A percentile compares a stretch with the other conserved stretches of the same genome.
Evolutionary conservation across 257 asterid species (phyloP).

Genomic region (Nicotiana attenuata): DNA sequence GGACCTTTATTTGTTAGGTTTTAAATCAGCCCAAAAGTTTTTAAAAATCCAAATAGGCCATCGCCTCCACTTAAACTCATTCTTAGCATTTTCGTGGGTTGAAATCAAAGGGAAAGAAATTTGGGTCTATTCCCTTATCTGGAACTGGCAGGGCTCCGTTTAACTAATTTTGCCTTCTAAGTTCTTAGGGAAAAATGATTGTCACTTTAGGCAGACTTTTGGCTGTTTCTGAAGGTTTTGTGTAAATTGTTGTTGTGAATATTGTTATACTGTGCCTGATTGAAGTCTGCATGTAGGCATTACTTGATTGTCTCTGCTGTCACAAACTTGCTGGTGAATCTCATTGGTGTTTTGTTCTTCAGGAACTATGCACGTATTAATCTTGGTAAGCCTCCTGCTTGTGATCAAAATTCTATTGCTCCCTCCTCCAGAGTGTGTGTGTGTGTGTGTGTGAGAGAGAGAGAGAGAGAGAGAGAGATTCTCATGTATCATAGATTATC

Average conservation of each 20-base stretch:
- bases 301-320: slow-evolving; percentile 90
- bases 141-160: too few relatives aligned
- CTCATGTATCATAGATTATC: neutral
- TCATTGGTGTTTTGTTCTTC: slow-evolving; percentile 97
- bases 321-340: slow-evolving; percentile 89
- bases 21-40: neutral
- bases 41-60: neutral
- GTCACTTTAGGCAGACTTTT: neutral
- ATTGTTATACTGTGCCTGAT: slow-evolving; percentile 10
- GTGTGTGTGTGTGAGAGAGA: neutral
- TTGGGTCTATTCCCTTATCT: too few relatives aligned
- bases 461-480: neutral
- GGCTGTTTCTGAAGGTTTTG: slow-evolving; percentile 1
- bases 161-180: too few relatives aligned
- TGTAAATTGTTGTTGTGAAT: neutral
- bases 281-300: slow-evolving; percentile 51
- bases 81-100: neutral
- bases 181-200: too few relatives aligned
- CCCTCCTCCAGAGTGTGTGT: neutral
- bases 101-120: neutral
- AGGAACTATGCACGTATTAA: slow-evolving; percentile 88
- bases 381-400: slow-evolving; percentile 54
- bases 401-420: slow-evolving; percentile 6
- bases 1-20: too few relatives aligned
- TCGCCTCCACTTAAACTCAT: neutral